Evolutionary conservation across 306 rosid species (phyloP), one percentile per base, ranked within the genome.

Genomic region (Pueraria montana): DNA sequence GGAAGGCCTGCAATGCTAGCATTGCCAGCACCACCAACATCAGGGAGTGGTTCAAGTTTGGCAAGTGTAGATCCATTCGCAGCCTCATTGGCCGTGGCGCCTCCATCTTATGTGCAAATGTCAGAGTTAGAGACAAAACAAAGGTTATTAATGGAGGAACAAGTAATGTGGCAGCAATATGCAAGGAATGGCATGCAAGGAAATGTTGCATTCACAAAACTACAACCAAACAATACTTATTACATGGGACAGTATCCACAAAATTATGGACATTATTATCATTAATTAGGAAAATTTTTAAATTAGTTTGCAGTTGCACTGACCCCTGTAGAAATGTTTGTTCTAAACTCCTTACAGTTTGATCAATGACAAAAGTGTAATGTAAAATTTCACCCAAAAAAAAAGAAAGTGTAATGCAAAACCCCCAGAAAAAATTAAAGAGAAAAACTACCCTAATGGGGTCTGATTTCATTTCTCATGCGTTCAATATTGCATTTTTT

Each of bases 151-250:
- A 27, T 79, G 84, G 97, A 91, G 62, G 99, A 96, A 75, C 96
- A 96, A 16, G 7, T 86, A 36, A 87, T 96, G 95, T 96, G 99
- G 99, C 98, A 94, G 71, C 98, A 92, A 77, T 96, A 89, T 79
- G 88, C 87, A 69, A 87, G 77, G 65, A 86, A 83, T 88, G 94
- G 94, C 59, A 92, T 86, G 91, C 97, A 90, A 34, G 98, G 95
- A 34, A 91, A 92, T 26, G 70, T 58, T 50, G 85, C 84, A 78
- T 65, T 76, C 24, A 3, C 64, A 58, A 80, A 74, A 62, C 58
- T 74, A 32, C 97, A 89, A 20, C 91, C 82, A 61, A 84, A 84
- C 27, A 71, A 23, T 72, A 78, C 87, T 34, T 86, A 88, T 61
- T 6, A 64, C 84, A 77, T 70, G 83, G 93, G 94, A 77, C 93